phyloP scores from a whole-genome alignment of 140 eudicot species.

The Artemisia princeps region DNA sequence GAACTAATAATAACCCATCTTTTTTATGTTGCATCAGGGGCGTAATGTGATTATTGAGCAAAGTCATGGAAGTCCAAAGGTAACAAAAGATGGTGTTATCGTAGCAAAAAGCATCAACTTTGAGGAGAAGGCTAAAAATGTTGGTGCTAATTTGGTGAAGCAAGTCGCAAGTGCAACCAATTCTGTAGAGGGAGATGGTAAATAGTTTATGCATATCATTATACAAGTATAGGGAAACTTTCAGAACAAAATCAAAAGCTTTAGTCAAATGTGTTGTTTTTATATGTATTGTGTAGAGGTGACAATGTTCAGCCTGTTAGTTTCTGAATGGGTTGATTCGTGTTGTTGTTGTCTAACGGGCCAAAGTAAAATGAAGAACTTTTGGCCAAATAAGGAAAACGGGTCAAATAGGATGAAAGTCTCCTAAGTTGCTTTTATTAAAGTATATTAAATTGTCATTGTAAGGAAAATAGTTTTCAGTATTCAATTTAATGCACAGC shows the following conservation, averaged over 20 bases:
- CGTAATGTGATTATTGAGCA: conserved; percentile 74
- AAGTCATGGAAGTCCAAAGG: conserved; percentile 52
- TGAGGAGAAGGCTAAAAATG: conserved; percentile 57
- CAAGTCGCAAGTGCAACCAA: conserved; percentile 89
- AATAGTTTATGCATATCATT: not conserved
- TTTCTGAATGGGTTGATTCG: too few relatives aligned
- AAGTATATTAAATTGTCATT: too few relatives aligned
- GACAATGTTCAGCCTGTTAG: not conserved
- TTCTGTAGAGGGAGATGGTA: conserved; percentile 90
- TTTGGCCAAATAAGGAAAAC: too few relatives aligned
- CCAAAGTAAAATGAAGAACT: too few relatives aligned
- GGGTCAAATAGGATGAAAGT: too few relatives aligned
- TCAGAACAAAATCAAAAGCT: not conserved
- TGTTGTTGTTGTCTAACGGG: too few relatives aligned
- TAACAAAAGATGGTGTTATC: conserved; percentile 93
- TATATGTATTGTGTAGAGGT: not conserved
- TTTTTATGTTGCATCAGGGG: conserved; percentile 43
- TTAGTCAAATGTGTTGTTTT: too few relatives aligned
- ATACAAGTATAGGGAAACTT: not conserved
- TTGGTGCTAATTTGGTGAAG: conserved; percentile 80
- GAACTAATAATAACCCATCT: not conserved
- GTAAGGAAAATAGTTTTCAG: too few relatives aligned
- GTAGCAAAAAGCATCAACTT: conserved; percentile 85
- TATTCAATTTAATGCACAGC: too few relatives aligned
- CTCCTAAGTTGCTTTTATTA: too few relatives aligned